Evolutionary conservation across 768 basidiomycete species (phyloP).

Genomic region (Termitomyces sp.): DNA sequence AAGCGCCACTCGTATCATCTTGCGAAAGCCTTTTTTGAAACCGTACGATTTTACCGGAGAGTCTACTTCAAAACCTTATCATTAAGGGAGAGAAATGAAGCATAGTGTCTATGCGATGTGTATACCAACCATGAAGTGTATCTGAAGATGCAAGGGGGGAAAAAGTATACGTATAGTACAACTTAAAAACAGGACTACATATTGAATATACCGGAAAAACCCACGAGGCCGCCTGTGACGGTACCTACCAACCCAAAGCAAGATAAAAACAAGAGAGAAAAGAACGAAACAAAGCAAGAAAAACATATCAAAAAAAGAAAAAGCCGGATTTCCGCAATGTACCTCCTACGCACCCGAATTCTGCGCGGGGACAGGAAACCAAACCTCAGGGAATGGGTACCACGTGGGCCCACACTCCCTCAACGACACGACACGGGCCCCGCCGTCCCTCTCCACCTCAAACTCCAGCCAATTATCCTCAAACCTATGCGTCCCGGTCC

Average conservation of each 20-base stretch:
- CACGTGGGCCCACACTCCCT: conserved; percentile 27
- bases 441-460: conserved; percentile 22
- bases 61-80: no score
- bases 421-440: conserved; percentile 17
- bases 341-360: not conserved
- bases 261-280: not conserved
- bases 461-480: conserved; percentile 41
- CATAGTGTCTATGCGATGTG: no score
- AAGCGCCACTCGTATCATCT: no score
- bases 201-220: not conserved
- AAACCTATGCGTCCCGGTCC: conserved; percentile 32
- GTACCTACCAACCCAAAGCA: not conserved
- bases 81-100: not conserved
- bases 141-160: not conserved
- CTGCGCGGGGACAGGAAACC: conserved; percentile 18
- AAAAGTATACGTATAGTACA: not conserved
- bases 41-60: no score
- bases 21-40: no score
- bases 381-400: conserved; percentile 40
- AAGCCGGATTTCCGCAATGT: not conserved
- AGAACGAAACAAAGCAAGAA: not conserved
- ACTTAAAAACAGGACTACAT: not conserved
- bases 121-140: not conserved
- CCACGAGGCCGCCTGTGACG: not conserved
- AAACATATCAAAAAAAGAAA: not conserved